Percentiles rank a stretch among this genome's conserved stretches.
These are phyloP conservation scores for Beta lomatogona DNA, from an alignment of 179 eudicot species.

Conservation along the genomic window DNA sequence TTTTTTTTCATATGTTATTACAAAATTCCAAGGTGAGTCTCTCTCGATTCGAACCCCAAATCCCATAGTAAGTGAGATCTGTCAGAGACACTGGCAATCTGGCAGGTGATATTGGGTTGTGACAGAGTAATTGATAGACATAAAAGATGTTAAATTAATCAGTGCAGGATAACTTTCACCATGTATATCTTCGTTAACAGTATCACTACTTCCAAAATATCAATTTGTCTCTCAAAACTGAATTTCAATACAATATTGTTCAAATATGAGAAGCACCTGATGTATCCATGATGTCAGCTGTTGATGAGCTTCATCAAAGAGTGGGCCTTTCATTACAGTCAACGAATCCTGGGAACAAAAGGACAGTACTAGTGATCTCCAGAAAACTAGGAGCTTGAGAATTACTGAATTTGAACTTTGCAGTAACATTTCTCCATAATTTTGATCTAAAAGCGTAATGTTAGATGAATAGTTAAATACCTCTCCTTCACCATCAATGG, in stretches of 20 bases:
- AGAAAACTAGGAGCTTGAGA: neutral
- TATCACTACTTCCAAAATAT: neutral
- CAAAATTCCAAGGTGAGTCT: neutral
- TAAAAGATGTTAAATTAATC: neutral
- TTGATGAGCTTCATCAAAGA: constrained; percentile 89
- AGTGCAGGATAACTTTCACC: neutral
- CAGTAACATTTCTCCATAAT: neutral
- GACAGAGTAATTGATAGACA: neutral
- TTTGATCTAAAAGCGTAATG: constrained; percentile 13
- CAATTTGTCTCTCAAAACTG: neutral
- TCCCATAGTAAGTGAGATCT: neutral
- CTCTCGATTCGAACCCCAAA: neutral
- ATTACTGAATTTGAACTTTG: neutral
- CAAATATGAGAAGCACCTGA: constrained; percentile 53
- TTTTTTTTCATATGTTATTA: neutral
- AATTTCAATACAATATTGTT: neutral
- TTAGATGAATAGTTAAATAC: constrained; percentile 32
- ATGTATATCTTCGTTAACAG: neutral
- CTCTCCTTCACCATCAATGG: constrained; percentile 56
- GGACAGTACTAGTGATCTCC: neutral
- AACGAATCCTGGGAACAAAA: constrained; percentile 50
- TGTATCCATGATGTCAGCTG: constrained; percentile 73
- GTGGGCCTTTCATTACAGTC: constrained; percentile 66
- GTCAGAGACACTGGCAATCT: neutral
- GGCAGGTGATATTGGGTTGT: neutral